These are phyloP conservation scores for Podospora pseudocomata DNA, from an alignment of 495 filamentous ascomycete genomes.

Conservation along the genomic window DNA sequence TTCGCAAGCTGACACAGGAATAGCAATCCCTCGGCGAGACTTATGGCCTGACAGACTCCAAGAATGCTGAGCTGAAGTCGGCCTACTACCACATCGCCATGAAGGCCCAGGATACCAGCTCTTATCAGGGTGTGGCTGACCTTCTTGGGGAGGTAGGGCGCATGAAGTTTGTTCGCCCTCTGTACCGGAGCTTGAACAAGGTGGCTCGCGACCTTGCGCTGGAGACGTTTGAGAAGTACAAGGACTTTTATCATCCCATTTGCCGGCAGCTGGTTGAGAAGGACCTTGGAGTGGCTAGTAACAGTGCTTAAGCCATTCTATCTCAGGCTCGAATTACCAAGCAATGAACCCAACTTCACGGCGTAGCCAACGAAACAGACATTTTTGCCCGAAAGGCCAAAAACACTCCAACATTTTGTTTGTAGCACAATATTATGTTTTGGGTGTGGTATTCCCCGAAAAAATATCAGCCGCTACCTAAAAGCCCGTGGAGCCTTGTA, in stretches of 20 bases:
- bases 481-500: background rate
- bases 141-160: slow-evolving; percentile 78
- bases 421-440: background rate
- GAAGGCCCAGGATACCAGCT: slow-evolving; percentile 60
- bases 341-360: background rate
- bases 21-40: slow-evolving; percentile 61
- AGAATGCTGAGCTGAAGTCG: slow-evolving; percentile 80
- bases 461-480: too few species aligned
- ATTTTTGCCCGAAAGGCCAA: background rate
- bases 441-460: background rate
- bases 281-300: slow-evolving; percentile 54
- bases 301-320: background rate
- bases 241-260: slow-evolving; percentile 93
- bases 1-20: slow-evolving; percentile 11
- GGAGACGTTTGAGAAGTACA: slow-evolving; percentile 80
- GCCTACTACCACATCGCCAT: slow-evolving; percentile 77
- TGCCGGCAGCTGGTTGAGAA: slow-evolving; percentile 80
- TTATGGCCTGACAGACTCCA: slow-evolving; percentile 64
- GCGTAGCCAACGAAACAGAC: background rate
- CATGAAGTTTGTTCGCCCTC: slow-evolving; percentile 93
- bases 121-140: slow-evolving; percentile 66
- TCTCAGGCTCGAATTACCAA: background rate
- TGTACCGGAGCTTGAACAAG: slow-evolving; percentile 70
- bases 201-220: slow-evolving; percentile 70
- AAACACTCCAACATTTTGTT: background rate